Conservation (phyloP, 495 filamentous ascomycete genomes). For the Tricharina praecox region DNA sequence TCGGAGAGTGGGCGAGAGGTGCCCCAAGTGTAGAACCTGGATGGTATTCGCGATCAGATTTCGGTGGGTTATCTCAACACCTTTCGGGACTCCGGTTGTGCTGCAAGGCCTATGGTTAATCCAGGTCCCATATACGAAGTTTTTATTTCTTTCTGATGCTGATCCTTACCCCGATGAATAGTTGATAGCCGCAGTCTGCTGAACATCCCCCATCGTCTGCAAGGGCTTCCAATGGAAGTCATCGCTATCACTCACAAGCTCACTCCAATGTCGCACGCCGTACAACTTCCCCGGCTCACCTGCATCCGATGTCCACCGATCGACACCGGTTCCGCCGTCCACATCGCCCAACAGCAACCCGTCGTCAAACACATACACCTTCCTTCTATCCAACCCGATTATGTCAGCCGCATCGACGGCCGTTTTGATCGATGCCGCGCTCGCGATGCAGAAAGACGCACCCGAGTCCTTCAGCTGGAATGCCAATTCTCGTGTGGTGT, state of each 20-base stretch:
- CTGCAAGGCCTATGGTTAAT: slow-evolving; percentile 56
- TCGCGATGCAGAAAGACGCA: slow-evolving; percentile 46
- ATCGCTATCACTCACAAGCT: slow-evolving; percentile 31
- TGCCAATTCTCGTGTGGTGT: slow-evolving; percentile 50
- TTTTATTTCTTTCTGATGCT: background rate
- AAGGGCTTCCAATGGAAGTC: slow-evolving; percentile 26
- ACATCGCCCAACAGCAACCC: slow-evolving; percentile 19
- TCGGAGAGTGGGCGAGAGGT: slow-evolving; percentile 24
- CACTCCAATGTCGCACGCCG: slow-evolving; percentile 27
- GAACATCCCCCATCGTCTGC: slow-evolving; percentile 30
- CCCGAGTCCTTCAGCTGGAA: slow-evolving; percentile 58
- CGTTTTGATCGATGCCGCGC: slow-evolving; percentile 37
- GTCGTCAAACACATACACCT: slow-evolving; percentile 35
- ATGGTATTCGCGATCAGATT: slow-evolving; percentile 54
- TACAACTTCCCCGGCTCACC: slow-evolving; percentile 4
- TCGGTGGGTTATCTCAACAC: slow-evolving; percentile 59
- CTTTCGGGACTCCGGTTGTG: slow-evolving; percentile 72
- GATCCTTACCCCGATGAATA: slow-evolving; percentile 32
- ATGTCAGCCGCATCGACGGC: slow-evolving; percentile 50
- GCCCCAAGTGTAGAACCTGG: slow-evolving; percentile 34
- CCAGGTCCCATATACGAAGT: slow-evolving; percentile 28
- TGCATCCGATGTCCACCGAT: slow-evolving; percentile 12
- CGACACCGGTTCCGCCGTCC: slow-evolving; percentile 6
- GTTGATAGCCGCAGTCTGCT: slow-evolving; percentile 28
- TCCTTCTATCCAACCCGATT: slow-evolving; percentile 41